Base-by-base conservation (phyloP, 2,329 filamentous ascomycete species). In the Fusarium nurragi region DNA sequence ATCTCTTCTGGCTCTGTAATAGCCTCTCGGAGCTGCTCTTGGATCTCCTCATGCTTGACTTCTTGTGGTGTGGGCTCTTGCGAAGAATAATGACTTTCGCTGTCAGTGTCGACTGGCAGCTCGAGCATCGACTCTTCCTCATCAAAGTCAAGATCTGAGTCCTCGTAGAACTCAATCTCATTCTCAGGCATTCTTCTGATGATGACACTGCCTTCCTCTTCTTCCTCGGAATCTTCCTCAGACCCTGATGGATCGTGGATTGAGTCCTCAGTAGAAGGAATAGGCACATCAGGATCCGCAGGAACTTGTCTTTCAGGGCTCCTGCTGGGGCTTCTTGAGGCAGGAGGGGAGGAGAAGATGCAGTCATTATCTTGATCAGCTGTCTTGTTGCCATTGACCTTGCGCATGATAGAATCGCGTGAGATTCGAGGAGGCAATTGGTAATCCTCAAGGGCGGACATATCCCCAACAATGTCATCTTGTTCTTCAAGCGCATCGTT, bases 331-430 rank as follows among this genome's bases (percentile, higher is more conserved):
- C 79, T 83, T 45, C 64, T 55, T 3, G 86, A 87, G 60, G 83
- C 84, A 3, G 84, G 78, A 2, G 87, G 86, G 4, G 88, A 88
- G 5, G 86, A 88, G 70, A 90, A 87, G 69, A 85, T 85, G 64
- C 86, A 89, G 55, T 88, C 86, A 5, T 88, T 86, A 51, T 88
- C 83, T 57, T 81, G 78, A 19, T 88, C 85, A 40, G 85, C 81
- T 44, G 77, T 69, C 60, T 82, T 78, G 69, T 83, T 84, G 43
- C 84, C 92, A 74, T 95, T 92, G 53, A 97, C 90, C 63, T 94
- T 93, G 50, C 92, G 89, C 70, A 98, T 82, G 69, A 98, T 98
- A 0, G 94, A 97, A 75, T 98, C 95, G 34, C 94, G 88, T 10
- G 94, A 97, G 73, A 98, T 97, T 52, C 90, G 90, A 12, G 91